These are phyloP conservation scores for Amanita pseudoporphyria DNA, from an alignment of 768 basidiomycete species.

Conservation along the genomic window DNA sequence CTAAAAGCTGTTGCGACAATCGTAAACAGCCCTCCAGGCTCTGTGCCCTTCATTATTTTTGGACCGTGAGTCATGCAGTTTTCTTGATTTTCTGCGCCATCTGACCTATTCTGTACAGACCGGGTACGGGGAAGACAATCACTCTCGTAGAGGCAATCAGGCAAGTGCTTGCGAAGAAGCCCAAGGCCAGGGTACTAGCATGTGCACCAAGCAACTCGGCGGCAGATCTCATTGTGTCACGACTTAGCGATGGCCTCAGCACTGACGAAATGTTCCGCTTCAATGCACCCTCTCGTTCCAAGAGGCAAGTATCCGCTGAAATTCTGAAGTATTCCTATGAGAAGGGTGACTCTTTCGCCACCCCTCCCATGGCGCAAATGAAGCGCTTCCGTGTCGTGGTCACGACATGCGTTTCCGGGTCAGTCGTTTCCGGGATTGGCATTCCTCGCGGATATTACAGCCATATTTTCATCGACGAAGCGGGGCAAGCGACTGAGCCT, in stretches of 20 bases:
- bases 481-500: constrained; percentile 64
- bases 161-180: constrained; percentile 33
- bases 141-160: constrained; percentile 51
- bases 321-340: constrained; percentile 27
- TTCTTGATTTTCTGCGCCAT: background rate
- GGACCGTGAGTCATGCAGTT: constrained; percentile 40
- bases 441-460: constrained; percentile 51
- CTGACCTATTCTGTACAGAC: constrained; percentile 21
- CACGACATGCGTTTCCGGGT: constrained; percentile 55
- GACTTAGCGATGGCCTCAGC: constrained; percentile 24
- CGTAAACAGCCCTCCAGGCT: constrained; percentile 30
- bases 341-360: constrained; percentile 27
- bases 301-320: constrained; percentile 33
- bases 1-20: constrained; percentile 40
- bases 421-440: constrained; percentile 44
- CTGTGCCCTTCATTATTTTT: constrained; percentile 48
- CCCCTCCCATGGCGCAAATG: constrained; percentile 27
- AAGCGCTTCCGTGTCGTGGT: constrained; percentile 45
- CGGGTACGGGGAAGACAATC: constrained; percentile 61
- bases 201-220: constrained; percentile 62
- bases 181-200: constrained; percentile 37
- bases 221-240: constrained; percentile 45
- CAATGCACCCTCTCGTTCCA: constrained; percentile 41
- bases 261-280: constrained; percentile 41
- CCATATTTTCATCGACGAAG: constrained; percentile 66